Percentiles rank a stretch among this genome's conserved stretches.
phyloP scores from a whole-genome alignment of 257 asterid genomes.

The Cruciata laevipes region DNA sequence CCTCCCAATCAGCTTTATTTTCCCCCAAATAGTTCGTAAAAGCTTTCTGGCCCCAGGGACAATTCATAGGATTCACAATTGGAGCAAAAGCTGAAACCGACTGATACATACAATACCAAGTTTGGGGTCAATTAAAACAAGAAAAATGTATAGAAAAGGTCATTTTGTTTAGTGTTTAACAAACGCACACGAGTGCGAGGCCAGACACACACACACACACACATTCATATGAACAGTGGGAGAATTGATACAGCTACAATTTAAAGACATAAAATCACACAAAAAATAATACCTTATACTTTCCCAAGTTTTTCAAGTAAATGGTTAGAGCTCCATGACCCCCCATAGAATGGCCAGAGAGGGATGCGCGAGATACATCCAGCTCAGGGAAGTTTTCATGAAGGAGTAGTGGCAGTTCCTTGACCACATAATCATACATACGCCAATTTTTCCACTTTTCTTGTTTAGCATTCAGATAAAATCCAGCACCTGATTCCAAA shows the following conservation, averaged over 20 bases:
- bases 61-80: slow-evolving; percentile 64
- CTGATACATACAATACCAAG: slow-evolving; percentile 28
- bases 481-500: slow-evolving; percentile 74
- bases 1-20: slow-evolving; percentile 87
- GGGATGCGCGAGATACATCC: slow-evolving; percentile 78
- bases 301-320: slow-evolving; percentile 82
- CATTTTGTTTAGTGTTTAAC: not conserved
- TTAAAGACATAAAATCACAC: not conserved
- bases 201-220: not conserved
- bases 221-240: not conserved
- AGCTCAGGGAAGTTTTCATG: slow-evolving; percentile 74
- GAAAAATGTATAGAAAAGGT: not conserved
- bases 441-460: slow-evolving; percentile 99
- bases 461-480: slow-evolving; percentile 94
- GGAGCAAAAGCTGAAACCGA: slow-evolving; percentile 96
- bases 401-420: slow-evolving; percentile 83
- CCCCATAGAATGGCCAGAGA: slow-evolving; percentile 97
- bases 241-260: not conserved
- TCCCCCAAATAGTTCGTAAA: slow-evolving; percentile 85
- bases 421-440: slow-evolving; percentile 94
- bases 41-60: slow-evolving; percentile 99
- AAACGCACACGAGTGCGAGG: not conserved
- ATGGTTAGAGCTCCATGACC: slow-evolving; percentile 97
- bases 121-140: not conserved
- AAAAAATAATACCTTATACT: slow-evolving; percentile 58